Conservation (phyloP, 768 basidiomycete species). For the Solioccasus polychromus region DNA sequence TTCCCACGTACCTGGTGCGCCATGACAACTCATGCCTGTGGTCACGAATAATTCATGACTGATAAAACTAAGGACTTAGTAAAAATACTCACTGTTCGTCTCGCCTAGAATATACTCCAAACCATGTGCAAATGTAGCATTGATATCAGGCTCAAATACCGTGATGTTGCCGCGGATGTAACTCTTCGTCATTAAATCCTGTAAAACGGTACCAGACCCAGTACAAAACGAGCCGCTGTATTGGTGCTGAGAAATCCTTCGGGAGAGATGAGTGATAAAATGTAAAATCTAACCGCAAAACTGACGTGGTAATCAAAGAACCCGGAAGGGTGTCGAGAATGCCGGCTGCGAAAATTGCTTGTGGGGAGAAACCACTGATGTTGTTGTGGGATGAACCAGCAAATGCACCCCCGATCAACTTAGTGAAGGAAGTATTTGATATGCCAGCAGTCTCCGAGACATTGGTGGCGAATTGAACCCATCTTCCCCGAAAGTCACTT, state of each 20-base stretch:
- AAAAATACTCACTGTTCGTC: constrained; percentile 49
- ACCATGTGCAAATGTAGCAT: constrained; percentile 42
- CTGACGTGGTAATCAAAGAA: constrained; percentile 51
- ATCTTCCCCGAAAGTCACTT: constrained; percentile 35
- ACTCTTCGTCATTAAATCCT: constrained; percentile 65
- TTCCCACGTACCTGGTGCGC: constrained; percentile 26
- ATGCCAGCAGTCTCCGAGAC: constrained; percentile 42
- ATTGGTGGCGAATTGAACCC: constrained; percentile 51
- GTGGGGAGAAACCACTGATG: constrained; percentile 53
- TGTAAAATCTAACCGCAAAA: neutral
- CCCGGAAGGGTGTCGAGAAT: constrained; percentile 49
- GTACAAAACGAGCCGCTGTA: constrained; percentile 62
- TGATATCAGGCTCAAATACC: constrained; percentile 50
- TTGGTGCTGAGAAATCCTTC: constrained; percentile 40
- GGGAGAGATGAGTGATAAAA: neutral
- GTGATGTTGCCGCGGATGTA: constrained; percentile 57
- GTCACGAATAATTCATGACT: constrained; percentile 1
- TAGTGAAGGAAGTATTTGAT: constrained; percentile 36
- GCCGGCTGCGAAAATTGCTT: constrained; percentile 51
- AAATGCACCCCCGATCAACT: constrained; percentile 50
- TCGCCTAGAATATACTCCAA: constrained; percentile 49
- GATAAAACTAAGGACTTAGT: constrained; percentile 15
- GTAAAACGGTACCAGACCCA: constrained; percentile 51
- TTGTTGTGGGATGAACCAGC: constrained; percentile 46
- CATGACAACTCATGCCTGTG: constrained; percentile 36